Evolutionary conservation across 2,329 filamentous ascomycete species (phyloP).

Genomic region (Monilinia aucupariae): DNA sequence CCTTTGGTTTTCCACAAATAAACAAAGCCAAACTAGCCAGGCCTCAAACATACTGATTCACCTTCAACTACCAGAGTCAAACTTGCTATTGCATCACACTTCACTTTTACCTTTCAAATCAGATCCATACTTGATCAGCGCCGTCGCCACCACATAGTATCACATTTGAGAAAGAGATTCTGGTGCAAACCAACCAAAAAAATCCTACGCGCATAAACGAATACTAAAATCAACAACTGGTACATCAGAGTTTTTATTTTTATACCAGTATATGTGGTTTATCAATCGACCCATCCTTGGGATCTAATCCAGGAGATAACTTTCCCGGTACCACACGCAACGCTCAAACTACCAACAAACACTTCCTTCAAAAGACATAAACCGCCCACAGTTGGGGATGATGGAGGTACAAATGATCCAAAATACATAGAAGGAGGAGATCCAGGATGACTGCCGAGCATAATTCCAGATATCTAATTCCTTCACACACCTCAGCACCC

Average conservation of each 20-base stretch:
- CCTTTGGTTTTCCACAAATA: neutral
- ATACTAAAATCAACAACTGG: neutral
- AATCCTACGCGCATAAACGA: neutral
- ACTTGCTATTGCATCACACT: neutral
- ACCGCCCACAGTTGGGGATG: slow-evolving; percentile 8
- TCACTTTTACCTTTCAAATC: neutral
- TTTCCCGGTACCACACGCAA: slow-evolving; percentile 10
- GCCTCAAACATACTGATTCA: neutral
- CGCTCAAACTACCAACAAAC: slow-evolving; percentile 16
- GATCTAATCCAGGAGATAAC: slow-evolving; percentile 13
- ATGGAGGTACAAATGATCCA: slow-evolving; percentile 12
- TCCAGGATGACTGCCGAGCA: neutral
- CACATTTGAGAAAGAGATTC: too few species aligned
- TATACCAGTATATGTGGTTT: slow-evolving; percentile 7
- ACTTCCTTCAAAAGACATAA: slow-evolving; percentile 10
- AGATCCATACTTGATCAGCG: neutral
- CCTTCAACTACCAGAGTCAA: neutral
- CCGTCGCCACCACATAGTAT: neutral
- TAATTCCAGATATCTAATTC: slow-evolving; percentile 15
- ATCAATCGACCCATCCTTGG: slow-evolving; percentile 13
- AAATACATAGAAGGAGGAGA: slow-evolving; percentile 9
- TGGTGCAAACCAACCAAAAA: neutral
- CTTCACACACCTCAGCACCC: slow-evolving; percentile 2
- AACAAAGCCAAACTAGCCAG: neutral
- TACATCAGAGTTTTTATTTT: slow-evolving; percentile 6